Conservation (phyloP, 2,329 filamentous ascomycete genomes). For the Diaporthe batatas region DNA sequence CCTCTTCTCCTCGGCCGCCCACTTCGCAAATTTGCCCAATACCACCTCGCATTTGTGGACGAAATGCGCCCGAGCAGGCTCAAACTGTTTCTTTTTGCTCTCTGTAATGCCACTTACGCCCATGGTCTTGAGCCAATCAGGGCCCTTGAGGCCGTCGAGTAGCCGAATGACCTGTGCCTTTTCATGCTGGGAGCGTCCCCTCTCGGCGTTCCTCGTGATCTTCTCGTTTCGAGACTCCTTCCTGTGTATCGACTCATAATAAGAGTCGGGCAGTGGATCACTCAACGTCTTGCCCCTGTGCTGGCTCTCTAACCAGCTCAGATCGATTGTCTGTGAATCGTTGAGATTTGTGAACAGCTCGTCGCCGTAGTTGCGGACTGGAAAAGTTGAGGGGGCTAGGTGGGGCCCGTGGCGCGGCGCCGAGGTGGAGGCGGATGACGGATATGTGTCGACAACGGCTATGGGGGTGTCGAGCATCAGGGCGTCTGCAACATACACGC, state of each 20-base stretch:
- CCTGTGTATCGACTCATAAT: slow-evolving; percentile 68
- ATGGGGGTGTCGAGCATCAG: slow-evolving; percentile 81
- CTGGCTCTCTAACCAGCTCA: slow-evolving; percentile 65
- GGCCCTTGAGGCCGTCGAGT: slow-evolving; percentile 86
- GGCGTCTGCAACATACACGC: slow-evolving; percentile 68
- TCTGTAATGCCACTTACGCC: slow-evolving; percentile 90
- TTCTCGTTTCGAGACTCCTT: slow-evolving; percentile 72
- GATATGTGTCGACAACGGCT: slow-evolving; percentile 72
- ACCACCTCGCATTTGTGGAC: slow-evolving; percentile 85
- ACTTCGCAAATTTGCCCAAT: slow-evolving; percentile 87
- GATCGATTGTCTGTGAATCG: slow-evolving; percentile 69
- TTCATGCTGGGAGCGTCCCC: slow-evolving; percentile 75
- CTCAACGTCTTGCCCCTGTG: slow-evolving; percentile 58
- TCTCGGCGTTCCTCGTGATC: slow-evolving; percentile 74
- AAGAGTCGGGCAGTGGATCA: slow-evolving; percentile 69
- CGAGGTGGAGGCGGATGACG: slow-evolving; percentile 49
- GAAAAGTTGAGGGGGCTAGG: slow-evolving; percentile 48
- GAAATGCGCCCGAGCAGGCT: slow-evolving; percentile 87
- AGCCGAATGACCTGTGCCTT: slow-evolving; percentile 74
- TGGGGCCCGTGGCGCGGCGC: slow-evolving; percentile 42
- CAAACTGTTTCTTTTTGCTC: slow-evolving; percentile 86
- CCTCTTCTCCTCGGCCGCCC: slow-evolving; percentile 91
- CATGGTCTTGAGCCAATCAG: slow-evolving; percentile 94
- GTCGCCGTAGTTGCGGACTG: slow-evolving; percentile 68
- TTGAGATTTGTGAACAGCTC: slow-evolving; percentile 68